Conservation (phyloP, 805 yeast genomes). For the Jamesozyma spencerorum region DNA sequence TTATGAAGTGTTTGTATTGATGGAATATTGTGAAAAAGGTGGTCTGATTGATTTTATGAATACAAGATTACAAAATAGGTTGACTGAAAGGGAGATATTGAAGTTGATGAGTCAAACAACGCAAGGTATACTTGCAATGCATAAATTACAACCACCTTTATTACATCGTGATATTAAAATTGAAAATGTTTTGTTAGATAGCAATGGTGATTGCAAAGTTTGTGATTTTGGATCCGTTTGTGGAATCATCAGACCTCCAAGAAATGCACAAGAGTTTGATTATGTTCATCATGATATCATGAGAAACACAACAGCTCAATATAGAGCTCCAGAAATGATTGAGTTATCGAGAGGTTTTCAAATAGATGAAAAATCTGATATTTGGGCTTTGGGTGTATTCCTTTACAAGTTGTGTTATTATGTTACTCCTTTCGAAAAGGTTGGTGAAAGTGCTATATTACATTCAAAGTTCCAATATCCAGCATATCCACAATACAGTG, state of each 20-base stretch:
- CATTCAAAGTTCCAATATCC: constrained; percentile 48
- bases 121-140: constrained; percentile 71
- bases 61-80: constrained; percentile 52
- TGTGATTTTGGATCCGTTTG: constrained; percentile 83
- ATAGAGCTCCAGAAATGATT: constrained; percentile 78
- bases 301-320: constrained; percentile 79
- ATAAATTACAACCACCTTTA: constrained; percentile 58
- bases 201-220: constrained; percentile 49
- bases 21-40: constrained; percentile 74
- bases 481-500: constrained; percentile 48
- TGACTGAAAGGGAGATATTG: constrained; percentile 59
- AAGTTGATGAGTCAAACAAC: constrained; percentile 62
- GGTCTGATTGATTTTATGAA: constrained; percentile 79
- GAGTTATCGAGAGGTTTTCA: constrained; percentile 61
- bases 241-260: constrained; percentile 54
- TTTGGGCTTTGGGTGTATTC: constrained; percentile 80
- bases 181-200: constrained; percentile 65
- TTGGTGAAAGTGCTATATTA: constrained; percentile 55
- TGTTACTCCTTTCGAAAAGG: constrained; percentile 70
- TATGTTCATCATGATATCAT: constrained; percentile 57
- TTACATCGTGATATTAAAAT: constrained; percentile 76
- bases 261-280: constrained; percentile 49
- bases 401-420: constrained; percentile 71
- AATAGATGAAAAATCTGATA: constrained; percentile 72
- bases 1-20: constrained; percentile 67